Evolutionary conservation across 2,329 filamentous ascomycete genomes (phyloP).

Genomic region (Diplodia mutila): DNA sequence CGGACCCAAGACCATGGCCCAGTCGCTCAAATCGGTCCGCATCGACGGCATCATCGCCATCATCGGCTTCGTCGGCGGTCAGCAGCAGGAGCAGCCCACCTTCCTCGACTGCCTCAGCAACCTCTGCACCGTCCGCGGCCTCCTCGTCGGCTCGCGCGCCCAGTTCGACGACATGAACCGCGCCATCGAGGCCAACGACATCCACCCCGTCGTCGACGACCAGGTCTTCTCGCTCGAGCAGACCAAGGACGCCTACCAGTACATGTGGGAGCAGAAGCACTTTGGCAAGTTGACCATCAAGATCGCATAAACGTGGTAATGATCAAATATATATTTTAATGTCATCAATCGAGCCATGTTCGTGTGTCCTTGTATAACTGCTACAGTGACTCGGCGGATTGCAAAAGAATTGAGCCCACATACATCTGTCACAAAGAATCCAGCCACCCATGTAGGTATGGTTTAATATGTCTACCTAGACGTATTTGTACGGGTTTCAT

Average conservation of each 20-base stretch:
- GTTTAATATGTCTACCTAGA: too few relatives aligned
- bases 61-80: slow-evolving; percentile 62
- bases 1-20: slow-evolving; percentile 62
- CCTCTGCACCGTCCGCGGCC: slow-evolving; percentile 60
- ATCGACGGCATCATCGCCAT: slow-evolving; percentile 60
- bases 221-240: slow-evolving; percentile 60
- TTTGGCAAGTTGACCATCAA: slow-evolving; percentile 49
- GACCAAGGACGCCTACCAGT: slow-evolving; percentile 55
- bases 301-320: slow-evolving; percentile 36
- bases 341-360: not conserved
- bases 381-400: too few relatives aligned
- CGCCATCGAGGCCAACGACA: slow-evolving; percentile 62
- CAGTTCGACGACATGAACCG: slow-evolving; percentile 64
- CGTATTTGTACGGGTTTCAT: too few relatives aligned
- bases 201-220: slow-evolving; percentile 63
- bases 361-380: too few relatives aligned
- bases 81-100: slow-evolving; percentile 53
- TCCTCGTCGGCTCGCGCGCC: slow-evolving; percentile 59
- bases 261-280: slow-evolving; percentile 55
- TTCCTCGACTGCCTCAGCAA: slow-evolving; percentile 56
- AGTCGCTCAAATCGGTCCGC: slow-evolving; percentile 56
- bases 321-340: not conserved
- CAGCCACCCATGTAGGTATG: too few relatives aligned
- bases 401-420: too few relatives aligned
- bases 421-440: too few relatives aligned